A percentile compares a stretch with the other conserved stretches of the same genome.
Conservation (phyloP, 1,139 yeast genomes). For the Geotrichum macrosporum region DNA sequence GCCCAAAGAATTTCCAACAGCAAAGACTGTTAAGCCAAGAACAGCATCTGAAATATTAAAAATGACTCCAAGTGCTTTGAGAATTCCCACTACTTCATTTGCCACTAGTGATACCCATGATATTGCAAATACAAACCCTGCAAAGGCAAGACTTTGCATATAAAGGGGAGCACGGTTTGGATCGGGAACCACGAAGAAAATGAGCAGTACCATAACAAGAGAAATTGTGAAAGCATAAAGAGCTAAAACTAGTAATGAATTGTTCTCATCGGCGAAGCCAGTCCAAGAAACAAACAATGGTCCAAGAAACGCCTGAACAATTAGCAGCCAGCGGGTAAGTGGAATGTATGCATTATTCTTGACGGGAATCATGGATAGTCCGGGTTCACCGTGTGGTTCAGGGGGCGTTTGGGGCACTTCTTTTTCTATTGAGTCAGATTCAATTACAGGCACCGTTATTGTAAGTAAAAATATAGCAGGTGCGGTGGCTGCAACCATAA, state of each 20-base stretch:
- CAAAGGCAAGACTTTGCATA: constrained; percentile 28
- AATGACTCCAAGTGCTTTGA: constrained; percentile 59
- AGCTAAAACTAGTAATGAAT: constrained; percentile 3
- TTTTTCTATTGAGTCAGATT: constrained; percentile 28
- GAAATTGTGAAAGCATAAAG: constrained; percentile 13
- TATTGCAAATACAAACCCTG: constrained; percentile 66
- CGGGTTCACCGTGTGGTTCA: not conserved
- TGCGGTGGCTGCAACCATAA: constrained; percentile 39
- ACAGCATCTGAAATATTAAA: constrained; percentile 71
- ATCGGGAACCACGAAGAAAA: constrained; percentile 19
- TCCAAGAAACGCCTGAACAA: constrained; percentile 20
- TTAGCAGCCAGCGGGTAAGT: constrained; percentile 17
- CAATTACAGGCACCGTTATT: constrained; percentile 49
- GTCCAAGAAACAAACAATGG: constrained; percentile 19
- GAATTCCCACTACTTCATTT: constrained; percentile 63
- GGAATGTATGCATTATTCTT: constrained; percentile 14
- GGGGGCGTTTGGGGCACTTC: constrained; percentile 12
- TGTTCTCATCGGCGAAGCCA: constrained; percentile 13
- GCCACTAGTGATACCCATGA: constrained; percentile 76
- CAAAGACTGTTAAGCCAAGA: constrained; percentile 80
- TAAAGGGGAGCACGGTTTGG: constrained; percentile 18
- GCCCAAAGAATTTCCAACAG: constrained; percentile 88
- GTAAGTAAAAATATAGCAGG: constrained; percentile 47
- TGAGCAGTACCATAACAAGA: constrained; percentile 15
- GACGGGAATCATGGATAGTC: not conserved